Evolutionary conservation across 176 grass and related monocot genomes (phyloP), one percentile per base, ranked within the genome.

Genomic region (Eremochloa ophiuroides): DNA sequence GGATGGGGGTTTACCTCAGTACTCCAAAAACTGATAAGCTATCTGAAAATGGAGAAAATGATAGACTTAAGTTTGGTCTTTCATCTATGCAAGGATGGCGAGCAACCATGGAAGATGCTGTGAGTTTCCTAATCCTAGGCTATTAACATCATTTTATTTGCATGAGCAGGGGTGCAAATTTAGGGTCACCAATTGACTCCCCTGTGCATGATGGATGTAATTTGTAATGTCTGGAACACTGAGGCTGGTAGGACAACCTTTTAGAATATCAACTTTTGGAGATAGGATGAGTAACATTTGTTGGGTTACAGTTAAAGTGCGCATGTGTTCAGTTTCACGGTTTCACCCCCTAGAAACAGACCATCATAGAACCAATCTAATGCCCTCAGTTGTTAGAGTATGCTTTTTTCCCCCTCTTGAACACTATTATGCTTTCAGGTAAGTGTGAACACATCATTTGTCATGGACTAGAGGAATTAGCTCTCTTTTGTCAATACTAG

Each of bases 41-140:
- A 75, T 94, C 95, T 38, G 95, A 94, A 29, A 85, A 93, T 1
- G 90, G 92, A 63, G 90, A 89, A 83, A 98, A 91, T 67, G 84
- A 87, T 46, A 82, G 66, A 74, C 66, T 98, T 62, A 89, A 68
- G 41, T 94, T 94, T 86, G 95, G 95, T 60, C 84, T 98, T 83
- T 98, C 95, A 34, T 94, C 88, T 67, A 98, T 98, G 95, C 95
- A 98, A 93, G 92, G 92, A 72, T 98, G 95, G 95, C 95, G 92
- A 83, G 86, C 92, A 83, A 98, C 10, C 83, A 98, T 94, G 95
- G 95, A 98, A 84, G 92, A 98, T 98, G 95, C 95, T 53, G 92
- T 98, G 64, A 93, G 91, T 93, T 79, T 86, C 35, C 44, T 43
- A 73, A 67, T 64, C 20, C 34, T 17, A 81, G 53, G 53, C 47